Base-by-base conservation (phyloP, 2,329 filamentous ascomycete species). In the Sphaerostilbella broomeana region DNA sequence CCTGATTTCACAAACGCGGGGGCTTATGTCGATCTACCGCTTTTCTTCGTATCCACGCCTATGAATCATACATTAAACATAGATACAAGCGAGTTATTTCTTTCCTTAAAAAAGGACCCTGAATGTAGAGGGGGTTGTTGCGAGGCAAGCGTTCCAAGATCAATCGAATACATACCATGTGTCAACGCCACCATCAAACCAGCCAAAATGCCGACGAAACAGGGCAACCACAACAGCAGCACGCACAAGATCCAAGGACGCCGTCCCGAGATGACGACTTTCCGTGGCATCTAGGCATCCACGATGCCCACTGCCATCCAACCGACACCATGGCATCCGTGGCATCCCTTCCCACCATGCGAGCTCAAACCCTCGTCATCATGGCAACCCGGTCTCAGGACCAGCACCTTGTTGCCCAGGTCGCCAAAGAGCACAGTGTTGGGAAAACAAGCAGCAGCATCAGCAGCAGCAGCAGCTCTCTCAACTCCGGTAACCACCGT, bases 231-330 rank as follows among this genome's bases (percentile, higher is more conserved):
- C n/a, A n/a, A n/a, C n/a, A n/a, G n/a, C n/a, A n/a, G n/a, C n/a
- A n/a, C n/a, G n/a, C n/a, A n/a, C n/a, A n/a, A n/a, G n/a, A n/a
- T n/a, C 32, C 19, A 22, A 21, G 13, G 11, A 25, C n/a, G 8
- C 12, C 32, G n/a, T 6, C 6, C 35, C 19, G 38, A 37, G 28
- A 43, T 6, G 38, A 48, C 38, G 54, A 61, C 18, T 80, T 81
- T 49, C 84, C 84, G 10, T 88, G 84, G 84, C 70, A 81, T 40
- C 60, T 81, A 21, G 81, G 80, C 34, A 68, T 86, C 44, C 85
- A 73, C 55, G 86, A 92, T 56, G 84, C 86, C 16, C 86, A 92
- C 65, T 90, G 86, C 60, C 86, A 92, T 57, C 85, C 85, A 4
- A 90, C 85, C 19, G 85, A 90, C 59, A 86, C 79, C 15, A 80